These are phyloP conservation scores for Stevia rebaudiana DNA, from an alignment of 140 eudicot species.

Conservation along the genomic window DNA sequence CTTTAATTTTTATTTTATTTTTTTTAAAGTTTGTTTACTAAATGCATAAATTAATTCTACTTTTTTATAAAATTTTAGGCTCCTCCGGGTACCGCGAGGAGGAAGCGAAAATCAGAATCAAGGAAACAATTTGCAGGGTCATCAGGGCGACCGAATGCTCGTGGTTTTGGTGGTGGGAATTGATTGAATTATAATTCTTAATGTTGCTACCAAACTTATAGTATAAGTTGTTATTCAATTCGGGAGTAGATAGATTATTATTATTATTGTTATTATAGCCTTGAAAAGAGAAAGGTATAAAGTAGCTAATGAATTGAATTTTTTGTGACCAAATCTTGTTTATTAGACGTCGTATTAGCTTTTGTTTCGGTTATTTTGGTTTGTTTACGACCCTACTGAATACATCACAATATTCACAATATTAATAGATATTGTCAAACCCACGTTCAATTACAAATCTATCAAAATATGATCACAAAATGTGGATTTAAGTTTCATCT, in stretches of 20 bases:
- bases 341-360: too few species aligned
- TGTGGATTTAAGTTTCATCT: too few species aligned
- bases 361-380: too few species aligned
- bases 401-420: too few species aligned
- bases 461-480: too few species aligned
- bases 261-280: not conserved
- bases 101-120: slow-evolving; percentile 62
- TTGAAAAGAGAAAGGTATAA: slow-evolving; percentile 25
- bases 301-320: not conserved
- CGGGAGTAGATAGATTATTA: slow-evolving; percentile 22
- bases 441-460: too few species aligned
- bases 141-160: slow-evolving; percentile 57
- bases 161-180: slow-evolving; percentile 74
- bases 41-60: not conserved
- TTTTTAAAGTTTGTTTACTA: not conserved
- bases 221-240: not conserved
- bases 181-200: slow-evolving; percentile 15
- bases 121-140: slow-evolving; percentile 72
- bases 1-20: not conserved
- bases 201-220: not conserved
- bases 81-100: slow-evolving; percentile 89
- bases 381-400: too few species aligned
- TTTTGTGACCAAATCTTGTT: not conserved
- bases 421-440: too few species aligned
- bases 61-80: slow-evolving; percentile 41